Percentiles rank a stretch among this genome's conserved stretches.
Conservation (phyloP, 2,329 filamentous ascomycete species). For the Pseudogymnoascus sp. region DNA sequence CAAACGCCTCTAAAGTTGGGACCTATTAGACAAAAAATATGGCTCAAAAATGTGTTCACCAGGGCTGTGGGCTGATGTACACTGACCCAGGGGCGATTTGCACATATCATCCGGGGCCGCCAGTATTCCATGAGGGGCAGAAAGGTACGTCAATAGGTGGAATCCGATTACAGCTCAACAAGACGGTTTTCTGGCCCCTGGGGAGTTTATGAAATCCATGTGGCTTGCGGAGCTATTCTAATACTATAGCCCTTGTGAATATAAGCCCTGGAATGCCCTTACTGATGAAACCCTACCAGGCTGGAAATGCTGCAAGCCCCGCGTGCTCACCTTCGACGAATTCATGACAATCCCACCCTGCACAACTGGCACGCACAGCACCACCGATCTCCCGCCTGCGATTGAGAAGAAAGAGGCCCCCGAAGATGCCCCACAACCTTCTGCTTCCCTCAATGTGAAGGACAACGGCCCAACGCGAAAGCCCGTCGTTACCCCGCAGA, state of each 20-base stretch:
- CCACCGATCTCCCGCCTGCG: conserved; percentile 61
- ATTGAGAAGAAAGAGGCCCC: conserved; percentile 48
- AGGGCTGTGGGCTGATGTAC: conserved; percentile 86
- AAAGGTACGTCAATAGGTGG: conserved; percentile 59
- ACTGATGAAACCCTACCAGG: conserved; percentile 43
- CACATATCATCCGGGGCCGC: conserved; percentile 85
- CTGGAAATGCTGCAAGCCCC: conserved; percentile 98
- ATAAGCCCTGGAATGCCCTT: conserved; percentile 7
- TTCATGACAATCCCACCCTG: conserved; percentile 90
- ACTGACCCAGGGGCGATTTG: conserved; percentile 75
- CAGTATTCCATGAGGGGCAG: conserved; percentile 94
- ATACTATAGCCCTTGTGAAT: neutral
- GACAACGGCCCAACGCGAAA: conserved; percentile 41
- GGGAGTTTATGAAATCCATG: neutral
- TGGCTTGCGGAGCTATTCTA: conserved; percentile 13
- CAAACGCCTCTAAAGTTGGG: conserved; percentile 2
- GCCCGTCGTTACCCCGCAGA: conserved; percentile 37
- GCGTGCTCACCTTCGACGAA: conserved; percentile 95
- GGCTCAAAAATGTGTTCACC: conserved; percentile 83
- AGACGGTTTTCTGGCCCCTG: conserved; percentile 7
- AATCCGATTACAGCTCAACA: conserved; percentile 1
- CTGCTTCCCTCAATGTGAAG: conserved; percentile 32
- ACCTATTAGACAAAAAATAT: conserved; percentile 9
- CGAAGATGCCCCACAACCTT: conserved; percentile 30
- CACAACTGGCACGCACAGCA: conserved; percentile 86